Base-by-base conservation (phyloP, 2,329 filamentous ascomycete genomes). In the Sporothrix inflata region DNA sequence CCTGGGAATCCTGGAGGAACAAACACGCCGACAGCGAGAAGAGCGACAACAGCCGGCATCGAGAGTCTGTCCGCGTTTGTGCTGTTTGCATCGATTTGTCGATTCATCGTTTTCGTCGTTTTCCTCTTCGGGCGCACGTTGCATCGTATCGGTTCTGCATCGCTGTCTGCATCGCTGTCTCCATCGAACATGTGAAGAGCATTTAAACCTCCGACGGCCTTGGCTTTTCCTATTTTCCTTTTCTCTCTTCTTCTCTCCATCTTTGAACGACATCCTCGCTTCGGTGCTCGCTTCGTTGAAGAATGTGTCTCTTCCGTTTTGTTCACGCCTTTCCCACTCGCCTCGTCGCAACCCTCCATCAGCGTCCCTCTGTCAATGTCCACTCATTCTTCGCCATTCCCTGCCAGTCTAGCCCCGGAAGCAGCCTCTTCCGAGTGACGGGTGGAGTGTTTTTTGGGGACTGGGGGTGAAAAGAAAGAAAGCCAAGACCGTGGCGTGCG, bases 401-500 rank as follows among this genome's bases (percentile, higher is more conserved):
- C 11, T 45, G 9, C 21, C 19, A 21, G 2, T 7, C 38, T 69
- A 69, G 67, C 34, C 12, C 21, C 69, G 69, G 69, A 71, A 63
- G 45, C 69, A 42, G 57, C 34, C 69, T 27, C 57, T 65, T 71
- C 69, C 69, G 69, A 55, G 27, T 7, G n/a, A 27, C 38, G 55
- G 38, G 38, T 45, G 34, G 60, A 45, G 60, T 21, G 3, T 65
- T 9, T 45, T 19, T n/a, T 49, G 47, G n/a, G 47, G 3, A 6
- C 30, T 34, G 30, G 30, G 30, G 30, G 6, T 34, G 30, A 34
- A 34, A 34, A 6, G 6, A 34, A 34, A 34, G 30, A 34, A 6
- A 34, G 30, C 30, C 30, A 34, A 34, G 30, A 34, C 30, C 30
- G n/a, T n/a, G n/a, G n/a, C n/a, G n/a, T n/a, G n/a, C n/a, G n/a